These are phyloP conservation scores for Tolypocladium cylindrosporum DNA, from an alignment of 2,329 filamentous ascomycete species.

Conservation along the genomic window DNA sequence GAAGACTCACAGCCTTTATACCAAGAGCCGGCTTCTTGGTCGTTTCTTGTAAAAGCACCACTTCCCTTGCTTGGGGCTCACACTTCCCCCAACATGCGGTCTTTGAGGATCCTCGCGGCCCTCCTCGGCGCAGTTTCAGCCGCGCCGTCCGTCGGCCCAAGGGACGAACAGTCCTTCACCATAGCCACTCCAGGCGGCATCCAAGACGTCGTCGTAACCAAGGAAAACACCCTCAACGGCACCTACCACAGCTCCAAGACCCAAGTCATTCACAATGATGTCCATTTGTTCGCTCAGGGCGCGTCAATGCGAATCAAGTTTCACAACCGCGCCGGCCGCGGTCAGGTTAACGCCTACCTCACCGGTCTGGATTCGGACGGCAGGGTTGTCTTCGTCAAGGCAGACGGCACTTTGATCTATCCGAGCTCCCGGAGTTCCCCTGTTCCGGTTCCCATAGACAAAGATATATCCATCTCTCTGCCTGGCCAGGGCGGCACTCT, in stretches of 20 bases:
- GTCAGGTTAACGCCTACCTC: constrained; percentile 32
- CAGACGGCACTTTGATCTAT: constrained; percentile 30
- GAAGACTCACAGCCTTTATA: no score
- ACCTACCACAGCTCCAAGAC: constrained; percentile 14
- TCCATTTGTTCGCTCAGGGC: no score
- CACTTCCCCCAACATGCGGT: not conserved
- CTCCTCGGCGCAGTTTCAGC: constrained; percentile 10
- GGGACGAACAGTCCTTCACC: constrained; percentile 12
- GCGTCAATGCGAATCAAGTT: constrained; percentile 15
- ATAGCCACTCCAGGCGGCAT: constrained; percentile 18
- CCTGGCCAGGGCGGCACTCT: constrained; percentile 25
- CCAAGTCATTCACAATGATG: not conserved
- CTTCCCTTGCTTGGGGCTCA: no score
- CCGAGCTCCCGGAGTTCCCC: constrained; percentile 25
- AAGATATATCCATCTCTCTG: constrained; percentile 33
- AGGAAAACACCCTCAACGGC: constrained; percentile 28
- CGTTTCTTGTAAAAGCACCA: no score
- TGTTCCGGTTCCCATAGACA: constrained; percentile 23
- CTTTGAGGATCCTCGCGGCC: constrained; percentile 4
- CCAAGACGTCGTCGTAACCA: constrained; percentile 23
- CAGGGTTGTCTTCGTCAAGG: constrained; percentile 31
- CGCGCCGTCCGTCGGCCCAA: constrained; percentile 4
- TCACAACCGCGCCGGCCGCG: constrained; percentile 31
- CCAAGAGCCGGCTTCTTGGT: no score
- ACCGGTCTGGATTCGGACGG: constrained; percentile 30